A percentile compares a stretch with the other conserved stretches of the same genome.
Evolutionary conservation across 1,284 basidiomycete genomes (phyloP).

Genomic region (Rugosomyces carneus): DNA sequence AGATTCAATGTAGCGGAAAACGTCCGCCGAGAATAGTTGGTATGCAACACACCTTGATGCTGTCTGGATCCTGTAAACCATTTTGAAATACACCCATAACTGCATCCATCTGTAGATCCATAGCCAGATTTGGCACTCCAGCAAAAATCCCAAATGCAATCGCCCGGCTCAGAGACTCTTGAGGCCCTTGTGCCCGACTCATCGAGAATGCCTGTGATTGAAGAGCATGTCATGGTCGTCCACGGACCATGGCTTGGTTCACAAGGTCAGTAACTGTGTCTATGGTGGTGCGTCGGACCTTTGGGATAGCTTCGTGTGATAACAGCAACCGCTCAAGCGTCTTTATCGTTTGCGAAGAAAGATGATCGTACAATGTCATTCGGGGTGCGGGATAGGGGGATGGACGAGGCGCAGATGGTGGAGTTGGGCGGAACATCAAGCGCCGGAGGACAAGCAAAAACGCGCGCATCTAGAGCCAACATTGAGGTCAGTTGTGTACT

Average conservation of each 20-base stretch:
- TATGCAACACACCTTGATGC: slow-evolving; percentile 48
- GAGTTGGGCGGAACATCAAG: slow-evolving; percentile 56
- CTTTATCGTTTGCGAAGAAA: slow-evolving; percentile 55
- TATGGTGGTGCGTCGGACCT: slow-evolving; percentile 62
- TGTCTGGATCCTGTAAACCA: slow-evolving; percentile 57
- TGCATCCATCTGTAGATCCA: slow-evolving; percentile 64
- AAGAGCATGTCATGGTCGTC: slow-evolving; percentile 72
- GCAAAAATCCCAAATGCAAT: slow-evolving; percentile 61
- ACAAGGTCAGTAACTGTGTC: slow-evolving; percentile 72
- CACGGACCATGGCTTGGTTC: slow-evolving; percentile 63
- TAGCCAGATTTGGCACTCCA: slow-evolving; percentile 62
- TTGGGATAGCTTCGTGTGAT: slow-evolving; percentile 46
- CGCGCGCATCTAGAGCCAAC: slow-evolving; percentile 68
- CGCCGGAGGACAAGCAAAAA: slow-evolving; percentile 74
- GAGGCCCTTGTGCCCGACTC: slow-evolving; percentile 47
- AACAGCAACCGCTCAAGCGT: slow-evolving; percentile 68
- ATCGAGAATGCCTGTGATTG: slow-evolving; percentile 65
- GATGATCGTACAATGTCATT: slow-evolving; percentile 62
- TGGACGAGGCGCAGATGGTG: slow-evolving; percentile 14
- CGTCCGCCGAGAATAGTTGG: background rate
- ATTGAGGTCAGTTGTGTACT: background rate
- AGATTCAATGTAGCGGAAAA: slow-evolving; percentile 5
- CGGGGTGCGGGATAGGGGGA: slow-evolving; percentile 12
- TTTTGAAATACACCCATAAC: slow-evolving; percentile 57
- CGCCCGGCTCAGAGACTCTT: slow-evolving; percentile 40